phyloP scores from a whole-genome alignment of 176 grass and related monocot species.

The Musa troglodytarum region DNA sequence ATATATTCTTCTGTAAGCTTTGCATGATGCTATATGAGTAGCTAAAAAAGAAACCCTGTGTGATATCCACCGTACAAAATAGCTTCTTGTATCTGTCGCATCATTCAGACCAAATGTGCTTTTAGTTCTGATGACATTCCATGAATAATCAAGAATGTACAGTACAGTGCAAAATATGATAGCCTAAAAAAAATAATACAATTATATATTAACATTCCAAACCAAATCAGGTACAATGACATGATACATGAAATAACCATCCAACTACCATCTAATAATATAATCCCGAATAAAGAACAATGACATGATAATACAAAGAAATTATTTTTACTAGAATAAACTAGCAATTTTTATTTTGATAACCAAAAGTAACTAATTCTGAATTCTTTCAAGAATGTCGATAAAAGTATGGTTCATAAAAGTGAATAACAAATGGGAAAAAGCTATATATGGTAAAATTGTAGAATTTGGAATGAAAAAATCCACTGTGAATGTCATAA shows the following conservation, averaged over 20 bases:
- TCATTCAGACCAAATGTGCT: not conserved
- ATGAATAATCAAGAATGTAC: not conserved
- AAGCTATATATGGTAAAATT: not conserved
- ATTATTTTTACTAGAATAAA: not conserved
- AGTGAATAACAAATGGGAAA: too few relatives aligned
- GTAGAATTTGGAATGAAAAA: not conserved
- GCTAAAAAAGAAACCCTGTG: slow-evolving; percentile 88
- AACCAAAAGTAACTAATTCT: too few relatives aligned
- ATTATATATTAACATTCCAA: too few relatives aligned
- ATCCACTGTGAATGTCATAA: not conserved
- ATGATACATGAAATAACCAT: too few relatives aligned
- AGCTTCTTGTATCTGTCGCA: slow-evolving; percentile 73
- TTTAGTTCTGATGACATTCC: not conserved
- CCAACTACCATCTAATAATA: not conserved
- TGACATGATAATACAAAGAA: not conserved
- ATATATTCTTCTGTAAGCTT: slow-evolving; percentile 90
- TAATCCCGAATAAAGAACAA: not conserved
- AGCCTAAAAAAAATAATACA: too few relatives aligned
- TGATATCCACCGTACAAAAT: slow-evolving; percentile 68
- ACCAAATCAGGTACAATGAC: too few relatives aligned
- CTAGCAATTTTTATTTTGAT: too few relatives aligned
- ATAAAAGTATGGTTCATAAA: too few relatives aligned
- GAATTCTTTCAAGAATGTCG: too few relatives aligned
- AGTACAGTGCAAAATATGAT: not conserved
- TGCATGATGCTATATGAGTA: slow-evolving; percentile 83